Conservation (phyloP, 2,329 filamentous ascomycete genomes). For the Aspergillus carbonarius region DNA sequence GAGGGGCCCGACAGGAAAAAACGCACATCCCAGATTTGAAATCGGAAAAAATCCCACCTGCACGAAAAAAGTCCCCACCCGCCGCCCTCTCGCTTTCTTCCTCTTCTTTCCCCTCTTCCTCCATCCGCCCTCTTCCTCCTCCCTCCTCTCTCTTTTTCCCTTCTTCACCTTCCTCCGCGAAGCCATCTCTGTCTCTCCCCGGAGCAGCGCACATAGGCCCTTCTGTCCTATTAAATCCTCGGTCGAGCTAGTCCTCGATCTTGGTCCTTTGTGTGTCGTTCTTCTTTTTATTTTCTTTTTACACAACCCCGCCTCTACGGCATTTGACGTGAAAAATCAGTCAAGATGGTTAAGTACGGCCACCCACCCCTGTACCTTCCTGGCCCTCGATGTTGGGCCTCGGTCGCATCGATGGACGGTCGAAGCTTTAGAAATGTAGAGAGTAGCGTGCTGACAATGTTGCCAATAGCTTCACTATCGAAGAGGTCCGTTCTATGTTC, state of each 20-base stretch:
- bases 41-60: conserved; percentile 30
- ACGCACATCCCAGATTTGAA: conserved; percentile 30
- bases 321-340: conserved; percentile 57
- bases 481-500: conserved; percentile 61
- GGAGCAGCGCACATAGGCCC: conserved; percentile 43
- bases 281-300: conserved; percentile 30
- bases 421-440: conserved; percentile 1
- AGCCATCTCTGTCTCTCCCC: conserved; percentile 29
- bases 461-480: conserved; percentile 84
- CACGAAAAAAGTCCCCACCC: conserved; percentile 27
- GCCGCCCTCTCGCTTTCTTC: conserved; percentile 21
- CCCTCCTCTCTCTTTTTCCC: conserved; percentile 31
- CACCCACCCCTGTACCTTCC: conserved; percentile 10
- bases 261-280: conserved; percentile 42
- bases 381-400: background rate
- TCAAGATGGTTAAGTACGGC: conserved; percentile 99
- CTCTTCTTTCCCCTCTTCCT: conserved; percentile 27
- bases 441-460: conserved; percentile 31
- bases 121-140: conserved; percentile 28
- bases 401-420: background rate
- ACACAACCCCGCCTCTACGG: conserved; percentile 43
- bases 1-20: conserved; percentile 19
- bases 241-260: conserved; percentile 47
- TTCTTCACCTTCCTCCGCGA: conserved; percentile 30
- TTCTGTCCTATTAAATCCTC: conserved; percentile 31